Percentiles rank a stretch among this genome's conserved stretches.
These are phyloP conservation scores for Luffa acutangula DNA, from an alignment of 306 rosid genomes.

Conservation along the genomic window DNA sequence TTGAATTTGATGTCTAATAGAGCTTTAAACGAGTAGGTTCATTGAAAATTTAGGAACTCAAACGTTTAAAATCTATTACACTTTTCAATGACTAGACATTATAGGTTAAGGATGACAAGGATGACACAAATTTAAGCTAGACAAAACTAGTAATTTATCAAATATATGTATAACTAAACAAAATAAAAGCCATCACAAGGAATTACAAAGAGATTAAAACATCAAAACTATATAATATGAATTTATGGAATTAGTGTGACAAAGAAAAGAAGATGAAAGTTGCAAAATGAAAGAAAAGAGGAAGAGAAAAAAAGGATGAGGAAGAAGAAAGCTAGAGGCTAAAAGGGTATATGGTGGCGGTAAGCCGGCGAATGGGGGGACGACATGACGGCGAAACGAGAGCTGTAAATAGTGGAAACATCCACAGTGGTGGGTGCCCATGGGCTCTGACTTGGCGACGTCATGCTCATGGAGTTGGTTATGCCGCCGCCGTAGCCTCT, in stretches of 20 bases:
- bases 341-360: constrained; percentile 42
- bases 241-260: neutral
- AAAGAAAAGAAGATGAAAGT: neutral
- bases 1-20: too few species aligned
- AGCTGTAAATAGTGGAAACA: constrained; percentile 29
- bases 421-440: constrained; percentile 6
- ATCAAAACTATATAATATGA: neutral
- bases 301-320: neutral
- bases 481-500: constrained; percentile 24
- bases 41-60: too few species aligned
- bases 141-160: too few species aligned
- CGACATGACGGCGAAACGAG: constrained; percentile 34
- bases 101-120: too few species aligned
- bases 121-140: too few species aligned
- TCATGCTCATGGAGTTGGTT: neutral
- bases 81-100: too few species aligned
- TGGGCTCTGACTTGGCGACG: constrained; percentile 16
- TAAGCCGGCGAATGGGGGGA: constrained; percentile 17
- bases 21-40: too few species aligned
- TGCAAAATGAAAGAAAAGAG: neutral
- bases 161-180: too few species aligned
- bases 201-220: neutral
- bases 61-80: too few species aligned
- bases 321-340: neutral
- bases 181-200: neutral